Percentiles rank a stretch among this genome's conserved stretches.
Conservation (phyloP, 306 rosid genomes). For the Vigna reflexopilosa region DNA sequence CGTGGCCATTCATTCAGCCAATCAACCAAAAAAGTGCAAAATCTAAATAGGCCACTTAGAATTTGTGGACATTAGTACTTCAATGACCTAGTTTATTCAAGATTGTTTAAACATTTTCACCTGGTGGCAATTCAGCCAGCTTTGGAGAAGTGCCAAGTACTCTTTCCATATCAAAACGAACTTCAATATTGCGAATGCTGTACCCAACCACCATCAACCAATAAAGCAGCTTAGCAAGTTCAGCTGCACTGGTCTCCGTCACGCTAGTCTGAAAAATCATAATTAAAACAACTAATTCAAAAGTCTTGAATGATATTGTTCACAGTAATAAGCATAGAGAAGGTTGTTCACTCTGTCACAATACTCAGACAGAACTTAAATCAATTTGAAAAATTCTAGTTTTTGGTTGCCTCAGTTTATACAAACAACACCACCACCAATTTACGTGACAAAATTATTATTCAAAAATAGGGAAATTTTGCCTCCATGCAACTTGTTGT, state of each 20-base stretch:
- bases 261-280: slow-evolving; percentile 66
- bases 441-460: slow-evolving; percentile 6
- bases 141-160: slow-evolving; percentile 86
- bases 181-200: slow-evolving; percentile 94
- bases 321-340: background rate
- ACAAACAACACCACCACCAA: background rate
- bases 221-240: slow-evolving; percentile 85
- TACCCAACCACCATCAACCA: slow-evolving; percentile 99
- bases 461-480: slow-evolving; percentile 1
- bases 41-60: slow-evolving; percentile 19
- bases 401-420: slow-evolving; percentile 16
- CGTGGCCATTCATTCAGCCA: slow-evolving; percentile 37
- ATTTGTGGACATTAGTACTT: slow-evolving; percentile 2
- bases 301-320: slow-evolving; percentile 13
- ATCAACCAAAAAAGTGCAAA: slow-evolving; percentile 35
- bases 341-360: background rate
- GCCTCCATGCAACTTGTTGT: slow-evolving; percentile 7
- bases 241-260: slow-evolving; percentile 80
- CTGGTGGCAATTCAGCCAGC: slow-evolving; percentile 92
- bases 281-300: slow-evolving; percentile 21
- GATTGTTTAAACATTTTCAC: slow-evolving; percentile 64
- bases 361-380: background rate
- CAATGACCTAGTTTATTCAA: background rate
- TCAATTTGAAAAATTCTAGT: slow-evolving; percentile 15
- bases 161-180: slow-evolving; percentile 96